These are phyloP conservation scores for Jimgerdemannia lactiflua DNA, from an alignment of 192 early-diverging fungal genomes.

Conservation along the genomic window DNA sequence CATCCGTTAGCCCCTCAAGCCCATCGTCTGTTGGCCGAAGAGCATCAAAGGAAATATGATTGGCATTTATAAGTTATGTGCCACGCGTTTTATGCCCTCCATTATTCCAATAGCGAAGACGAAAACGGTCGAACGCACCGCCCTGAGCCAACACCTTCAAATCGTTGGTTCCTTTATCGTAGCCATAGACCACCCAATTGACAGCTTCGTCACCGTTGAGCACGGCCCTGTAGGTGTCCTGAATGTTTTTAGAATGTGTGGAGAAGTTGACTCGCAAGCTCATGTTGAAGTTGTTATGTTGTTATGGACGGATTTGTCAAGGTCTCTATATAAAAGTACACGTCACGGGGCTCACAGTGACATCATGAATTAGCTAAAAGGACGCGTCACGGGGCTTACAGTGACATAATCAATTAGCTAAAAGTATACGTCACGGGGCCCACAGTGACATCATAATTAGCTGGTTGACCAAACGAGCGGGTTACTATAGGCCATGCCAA, in stretches of 20 bases:
- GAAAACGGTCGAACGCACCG: conserved; percentile 15
- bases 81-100: neutral
- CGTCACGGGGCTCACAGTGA: too few relatives aligned
- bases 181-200: conserved; percentile 75
- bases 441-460: too few relatives aligned
- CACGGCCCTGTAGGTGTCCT: conserved; percentile 62
- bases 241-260: conserved; percentile 60
- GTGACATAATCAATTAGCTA: too few relatives aligned
- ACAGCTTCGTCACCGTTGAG: conserved; percentile 49
- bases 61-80: neutral
- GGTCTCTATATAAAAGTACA: too few relatives aligned
- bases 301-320: too few relatives aligned
- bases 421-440: too few relatives aligned
- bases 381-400: too few relatives aligned
- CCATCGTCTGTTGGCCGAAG: conserved; percentile 48
- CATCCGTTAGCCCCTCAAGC: conserved; percentile 86
- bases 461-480: too few relatives aligned
- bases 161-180: conserved; percentile 70
- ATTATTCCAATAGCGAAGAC: neutral
- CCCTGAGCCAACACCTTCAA: conserved; percentile 63
- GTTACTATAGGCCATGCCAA: too few relatives aligned
- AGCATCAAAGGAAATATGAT: neutral
- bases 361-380: too few relatives aligned
- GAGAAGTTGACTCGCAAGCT: conserved; percentile 64
- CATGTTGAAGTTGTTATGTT: conserved; percentile 24